Evolutionary conservation across 306 rosid species (phyloP).

Genomic region (Castanea sativa): DNA sequence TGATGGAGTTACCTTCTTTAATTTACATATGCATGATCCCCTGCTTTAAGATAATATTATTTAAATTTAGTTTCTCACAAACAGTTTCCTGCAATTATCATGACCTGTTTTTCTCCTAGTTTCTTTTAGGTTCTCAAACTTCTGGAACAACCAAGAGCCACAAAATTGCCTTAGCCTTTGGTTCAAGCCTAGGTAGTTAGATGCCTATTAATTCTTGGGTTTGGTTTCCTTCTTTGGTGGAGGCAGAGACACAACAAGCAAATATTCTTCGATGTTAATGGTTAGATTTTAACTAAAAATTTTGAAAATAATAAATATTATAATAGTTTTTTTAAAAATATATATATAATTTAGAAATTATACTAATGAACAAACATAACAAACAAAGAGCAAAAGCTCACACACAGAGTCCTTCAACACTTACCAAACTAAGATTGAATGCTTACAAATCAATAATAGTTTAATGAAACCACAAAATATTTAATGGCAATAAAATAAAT

Average conservation of each 20-base stretch:
- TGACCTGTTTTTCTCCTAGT: conserved; percentile 4
- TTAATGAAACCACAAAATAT: no score
- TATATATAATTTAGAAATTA: no score
- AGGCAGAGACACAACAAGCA: conserved; percentile 79
- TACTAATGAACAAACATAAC: no score
- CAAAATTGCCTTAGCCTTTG: conserved; percentile 73
- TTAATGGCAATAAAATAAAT: no score
- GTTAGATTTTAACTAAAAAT: no score
- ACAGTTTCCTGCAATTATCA: conserved; percentile 1
- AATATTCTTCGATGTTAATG: conserved; percentile 81
- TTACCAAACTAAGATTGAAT: no score
- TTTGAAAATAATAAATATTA: no score
- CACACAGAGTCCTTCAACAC: no score
- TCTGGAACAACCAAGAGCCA: conserved; percentile 60
- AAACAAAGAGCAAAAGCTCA: no score
- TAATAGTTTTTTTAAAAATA: no score
- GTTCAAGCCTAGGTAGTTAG: conserved; percentile 81
- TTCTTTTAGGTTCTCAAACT: conserved; percentile 49
- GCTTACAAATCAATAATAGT: no score
- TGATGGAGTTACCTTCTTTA: no score
- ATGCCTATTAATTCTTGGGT: conserved; percentile 64
- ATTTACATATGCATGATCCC: background rate
- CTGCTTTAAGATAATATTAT: conserved; percentile 1
- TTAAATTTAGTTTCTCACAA: background rate
- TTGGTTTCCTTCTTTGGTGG: conserved; percentile 91